Conservation (phyloP, 139 green algal genomes). For the Tetradesmus lagerheimii region DNA sequence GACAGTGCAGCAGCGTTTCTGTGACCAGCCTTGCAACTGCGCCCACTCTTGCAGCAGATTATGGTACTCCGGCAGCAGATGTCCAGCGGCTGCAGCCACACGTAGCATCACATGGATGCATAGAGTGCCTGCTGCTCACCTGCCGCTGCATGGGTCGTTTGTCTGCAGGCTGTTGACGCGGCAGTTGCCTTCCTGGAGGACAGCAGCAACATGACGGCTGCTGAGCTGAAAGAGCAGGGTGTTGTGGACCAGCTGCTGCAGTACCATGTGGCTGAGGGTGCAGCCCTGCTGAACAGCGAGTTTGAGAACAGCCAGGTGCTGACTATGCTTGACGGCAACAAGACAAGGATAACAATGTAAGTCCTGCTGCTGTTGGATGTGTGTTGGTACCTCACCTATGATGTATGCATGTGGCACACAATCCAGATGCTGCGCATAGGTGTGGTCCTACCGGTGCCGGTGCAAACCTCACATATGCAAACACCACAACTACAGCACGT, state of each 20-base stretch:
- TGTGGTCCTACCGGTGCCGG: too few species aligned
- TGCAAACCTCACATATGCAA: too few species aligned
- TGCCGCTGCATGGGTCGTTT: background rate
- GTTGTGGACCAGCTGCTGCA: background rate
- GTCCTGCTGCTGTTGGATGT: background rate
- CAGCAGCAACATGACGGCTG: background rate
- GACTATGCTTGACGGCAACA: slow-evolving; percentile 22
- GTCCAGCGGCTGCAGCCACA: background rate
- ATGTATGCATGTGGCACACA: background rate
- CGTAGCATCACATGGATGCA: background rate
- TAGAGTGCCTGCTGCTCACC: background rate
- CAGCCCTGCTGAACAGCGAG: background rate
- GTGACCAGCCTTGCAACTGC: background rate
- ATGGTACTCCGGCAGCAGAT: too few species aligned
- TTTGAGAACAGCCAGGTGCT: slow-evolving; percentile 1
- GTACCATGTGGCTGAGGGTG: slow-evolving; percentile 33
- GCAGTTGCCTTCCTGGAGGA: background rate
- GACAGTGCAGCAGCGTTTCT: background rate
- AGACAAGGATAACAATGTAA: slow-evolving; percentile 4
- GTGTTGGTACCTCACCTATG: background rate
- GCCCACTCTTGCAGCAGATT: too few species aligned
- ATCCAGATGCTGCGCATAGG: too few species aligned
- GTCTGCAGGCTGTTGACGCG: slow-evolving; percentile 4
- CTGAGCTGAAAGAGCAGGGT: background rate
- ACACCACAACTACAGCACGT: too few species aligned